phyloP scores from a whole-genome alignment of 345 rosid genomes.

The Iberis pinnata region DNA sequence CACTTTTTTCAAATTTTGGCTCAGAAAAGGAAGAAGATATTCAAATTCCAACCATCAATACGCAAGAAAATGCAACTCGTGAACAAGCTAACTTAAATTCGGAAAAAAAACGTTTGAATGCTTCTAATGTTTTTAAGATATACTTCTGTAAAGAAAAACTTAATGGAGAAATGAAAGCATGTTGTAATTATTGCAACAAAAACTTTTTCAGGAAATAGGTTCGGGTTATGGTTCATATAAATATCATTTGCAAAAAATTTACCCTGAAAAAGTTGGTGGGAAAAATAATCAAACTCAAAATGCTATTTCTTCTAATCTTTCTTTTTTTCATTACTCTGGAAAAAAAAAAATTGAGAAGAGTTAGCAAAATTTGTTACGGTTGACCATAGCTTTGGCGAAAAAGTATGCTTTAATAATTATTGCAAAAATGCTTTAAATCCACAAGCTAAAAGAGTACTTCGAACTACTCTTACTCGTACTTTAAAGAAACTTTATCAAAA shows the following conservation, averaged over 20 bases:
- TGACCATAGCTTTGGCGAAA: neutral
- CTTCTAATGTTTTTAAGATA: neutral
- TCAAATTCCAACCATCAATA: neutral
- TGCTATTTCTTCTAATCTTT: neutral
- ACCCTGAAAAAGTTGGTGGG: neutral
- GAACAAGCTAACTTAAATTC: neutral
- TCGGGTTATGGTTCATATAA: neutral
- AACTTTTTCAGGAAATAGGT: neutral
- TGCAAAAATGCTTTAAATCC: neutral
- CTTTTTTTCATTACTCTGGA: neutral
- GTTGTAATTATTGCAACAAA: neutral
- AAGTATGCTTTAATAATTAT: neutral
- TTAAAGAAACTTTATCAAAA: neutral
- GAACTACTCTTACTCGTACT: neutral
- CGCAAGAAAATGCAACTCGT: neutral
- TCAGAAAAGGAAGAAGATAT: neutral
- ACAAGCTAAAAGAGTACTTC: neutral
- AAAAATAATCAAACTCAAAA: neutral
- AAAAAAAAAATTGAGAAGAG: neutral
- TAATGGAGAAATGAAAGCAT: neutral
- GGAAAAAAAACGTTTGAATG: neutral
- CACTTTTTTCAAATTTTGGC: too few species aligned
- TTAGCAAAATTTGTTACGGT: neutral
- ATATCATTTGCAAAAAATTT: neutral
- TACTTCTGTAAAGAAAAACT: neutral